A percentile compares a stretch with the other conserved stretches of the same genome.
phyloP scores from a whole-genome alignment of 2,329 filamentous ascomycete species.

The Cytospora chrysosperma region DNA sequence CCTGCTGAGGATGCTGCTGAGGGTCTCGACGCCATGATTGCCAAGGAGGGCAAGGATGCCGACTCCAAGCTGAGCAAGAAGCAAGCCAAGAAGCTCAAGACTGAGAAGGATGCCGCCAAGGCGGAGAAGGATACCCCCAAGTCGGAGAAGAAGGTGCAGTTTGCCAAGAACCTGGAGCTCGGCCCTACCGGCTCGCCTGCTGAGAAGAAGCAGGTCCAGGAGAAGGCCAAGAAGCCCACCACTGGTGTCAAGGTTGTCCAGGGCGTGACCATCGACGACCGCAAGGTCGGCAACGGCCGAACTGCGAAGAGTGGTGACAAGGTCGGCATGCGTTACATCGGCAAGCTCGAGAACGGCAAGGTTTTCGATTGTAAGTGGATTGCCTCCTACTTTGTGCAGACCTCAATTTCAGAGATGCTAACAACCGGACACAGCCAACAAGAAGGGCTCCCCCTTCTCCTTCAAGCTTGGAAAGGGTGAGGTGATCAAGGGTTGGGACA shows the following conservation, averaged over 20 bases:
- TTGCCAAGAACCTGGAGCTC: constrained; percentile 98
- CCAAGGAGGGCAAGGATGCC: constrained; percentile 69
- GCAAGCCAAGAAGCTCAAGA: constrained; percentile 97
- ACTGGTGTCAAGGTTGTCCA: constrained; percentile 76
- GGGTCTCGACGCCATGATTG: constrained; percentile 80
- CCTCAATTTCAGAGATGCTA: neutral
- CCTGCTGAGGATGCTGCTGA: constrained; percentile 69
- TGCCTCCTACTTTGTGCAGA: neutral
- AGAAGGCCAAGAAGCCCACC: constrained; percentile 47
- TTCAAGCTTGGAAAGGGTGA: constrained; percentile 94
- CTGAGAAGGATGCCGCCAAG: constrained; percentile 86
- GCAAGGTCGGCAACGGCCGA: constrained; percentile 83
- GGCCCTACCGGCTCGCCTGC: constrained; percentile 75
- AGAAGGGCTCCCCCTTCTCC: constrained; percentile 95
- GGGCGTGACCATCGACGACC: constrained; percentile 92
- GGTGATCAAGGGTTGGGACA: constrained; percentile 99
- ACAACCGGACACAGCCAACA: constrained; percentile 68
- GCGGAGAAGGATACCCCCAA: constrained; percentile 56
- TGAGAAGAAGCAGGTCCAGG: constrained; percentile 40
- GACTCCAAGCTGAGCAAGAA: constrained; percentile 88
- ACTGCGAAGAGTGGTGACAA: constrained; percentile 87
- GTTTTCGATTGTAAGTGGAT: constrained; percentile 79
- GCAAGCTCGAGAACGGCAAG: constrained; percentile 92
- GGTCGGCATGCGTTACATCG: constrained; percentile 95
- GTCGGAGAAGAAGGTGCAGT: constrained; percentile 94